Percentiles rank a stretch among this genome's conserved stretches.
Conservation (phyloP, 768 basidiomycete species). For the Phallus indusiatus region DNA sequence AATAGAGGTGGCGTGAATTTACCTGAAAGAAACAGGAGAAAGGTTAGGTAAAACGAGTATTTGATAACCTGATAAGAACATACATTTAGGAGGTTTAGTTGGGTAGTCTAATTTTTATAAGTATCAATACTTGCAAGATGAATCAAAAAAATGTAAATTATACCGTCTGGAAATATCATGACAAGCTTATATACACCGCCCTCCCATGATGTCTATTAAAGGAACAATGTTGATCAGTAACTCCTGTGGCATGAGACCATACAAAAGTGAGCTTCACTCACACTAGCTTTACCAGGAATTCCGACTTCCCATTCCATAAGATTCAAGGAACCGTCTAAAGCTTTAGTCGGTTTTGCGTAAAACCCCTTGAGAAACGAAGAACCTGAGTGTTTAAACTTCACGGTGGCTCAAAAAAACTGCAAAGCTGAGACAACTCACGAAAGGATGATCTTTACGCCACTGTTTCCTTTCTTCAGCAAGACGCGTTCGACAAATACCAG, state of each 20-base stretch:
- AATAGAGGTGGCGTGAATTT: slow-evolving; percentile 95
- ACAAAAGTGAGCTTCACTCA: slow-evolving; percentile 34
- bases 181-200: slow-evolving; percentile 88
- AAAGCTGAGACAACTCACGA: slow-evolving; percentile 47
- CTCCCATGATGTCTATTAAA: slow-evolving; percentile 85
- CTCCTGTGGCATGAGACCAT: not conserved
- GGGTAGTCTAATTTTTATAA: slow-evolving; percentile 59
- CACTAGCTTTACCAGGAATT: slow-evolving; percentile 86
- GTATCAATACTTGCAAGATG: slow-evolving; percentile 10
- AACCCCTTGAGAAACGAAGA: slow-evolving; percentile 58
- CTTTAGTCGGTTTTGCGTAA: slow-evolving; percentile 89
- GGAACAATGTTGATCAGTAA: slow-evolving; percentile 8
- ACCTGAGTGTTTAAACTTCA: not conserved
- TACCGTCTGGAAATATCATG: slow-evolving; percentile 97
- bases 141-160: slow-evolving; percentile 9
- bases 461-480: slow-evolving; percentile 96
- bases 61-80: slow-evolving; percentile 18
- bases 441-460: slow-evolving; percentile 98
- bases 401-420: not conserved
- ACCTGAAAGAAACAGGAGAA: slow-evolving; percentile 38
- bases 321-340: slow-evolving; percentile 88
- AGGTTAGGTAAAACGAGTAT: not conserved
- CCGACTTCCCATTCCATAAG: slow-evolving; percentile 98
- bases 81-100: slow-evolving; percentile 92
- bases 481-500: slow-evolving; percentile 87